Evolutionary conservation across 2,329 filamentous ascomycete species (phyloP).

Genomic region (Alternaria hordeiaustralica): DNA sequence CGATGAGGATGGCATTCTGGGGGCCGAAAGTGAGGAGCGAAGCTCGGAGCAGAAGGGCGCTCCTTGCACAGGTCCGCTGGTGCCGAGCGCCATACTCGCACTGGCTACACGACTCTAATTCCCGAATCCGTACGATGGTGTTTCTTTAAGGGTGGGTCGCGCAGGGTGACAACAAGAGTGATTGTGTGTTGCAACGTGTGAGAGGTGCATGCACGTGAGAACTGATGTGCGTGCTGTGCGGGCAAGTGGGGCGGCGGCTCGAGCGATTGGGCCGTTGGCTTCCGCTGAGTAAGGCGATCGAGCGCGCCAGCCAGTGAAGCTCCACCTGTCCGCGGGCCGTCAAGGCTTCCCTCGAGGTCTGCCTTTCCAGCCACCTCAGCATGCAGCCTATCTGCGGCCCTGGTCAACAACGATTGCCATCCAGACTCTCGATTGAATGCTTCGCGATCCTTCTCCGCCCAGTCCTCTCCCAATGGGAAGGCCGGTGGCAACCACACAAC

Average conservation of each 20-base stretch:
- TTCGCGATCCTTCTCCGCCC: slow-evolving; percentile 11
- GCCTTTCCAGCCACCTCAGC: slow-evolving; percentile 22
- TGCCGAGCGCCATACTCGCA: background rate
- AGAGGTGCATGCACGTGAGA: slow-evolving; percentile 16
- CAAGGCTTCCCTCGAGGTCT: background rate
- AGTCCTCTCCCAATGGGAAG: slow-evolving; percentile 32
- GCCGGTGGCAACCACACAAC: slow-evolving; percentile 11
- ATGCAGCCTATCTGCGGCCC: slow-evolving; percentile 22
- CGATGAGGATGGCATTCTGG: slow-evolving; percentile 25
- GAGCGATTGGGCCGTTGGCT: slow-evolving; percentile 11
- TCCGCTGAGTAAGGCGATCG: slow-evolving; percentile 26
- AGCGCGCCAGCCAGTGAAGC: slow-evolving; percentile 10
- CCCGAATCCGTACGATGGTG: background rate
- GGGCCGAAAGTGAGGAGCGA: slow-evolving; percentile 22
- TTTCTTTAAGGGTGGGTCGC: slow-evolving; percentile 2
- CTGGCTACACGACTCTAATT: background rate
- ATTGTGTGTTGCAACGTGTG: slow-evolving; percentile 3
- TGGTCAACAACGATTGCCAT: slow-evolving; percentile 16
- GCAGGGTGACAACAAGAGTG: slow-evolving; percentile 9
- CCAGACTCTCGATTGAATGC: slow-evolving; percentile 9
- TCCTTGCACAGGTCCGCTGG: slow-evolving; percentile 1
- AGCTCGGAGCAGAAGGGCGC: slow-evolving; percentile 10
- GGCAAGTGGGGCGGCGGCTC: slow-evolving; percentile 13
- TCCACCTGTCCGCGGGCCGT: background rate
- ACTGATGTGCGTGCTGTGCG: slow-evolving; percentile 8